phyloP scores from a whole-genome alignment of 2,329 filamentous ascomycete species.

The Eutypa lata region DNA sequence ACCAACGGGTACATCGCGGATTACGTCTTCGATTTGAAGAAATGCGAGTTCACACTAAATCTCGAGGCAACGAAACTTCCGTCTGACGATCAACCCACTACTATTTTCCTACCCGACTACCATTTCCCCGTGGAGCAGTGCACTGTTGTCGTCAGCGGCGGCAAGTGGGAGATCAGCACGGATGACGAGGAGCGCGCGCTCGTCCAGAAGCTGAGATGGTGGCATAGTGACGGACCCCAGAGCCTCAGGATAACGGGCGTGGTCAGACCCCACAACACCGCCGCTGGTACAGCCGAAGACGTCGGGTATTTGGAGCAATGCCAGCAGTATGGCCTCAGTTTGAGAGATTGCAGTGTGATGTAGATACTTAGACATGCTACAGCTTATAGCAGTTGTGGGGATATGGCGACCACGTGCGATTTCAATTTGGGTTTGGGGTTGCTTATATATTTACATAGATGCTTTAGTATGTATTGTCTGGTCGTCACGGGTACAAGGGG shows the following conservation, averaged over 20 bases:
- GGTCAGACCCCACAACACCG: constrained; percentile 59
- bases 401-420: too few relatives aligned
- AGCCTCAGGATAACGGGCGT: constrained; percentile 72
- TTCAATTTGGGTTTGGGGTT: too few relatives aligned
- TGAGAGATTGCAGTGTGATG: constrained; percentile 52
- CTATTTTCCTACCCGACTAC: constrained; percentile 84
- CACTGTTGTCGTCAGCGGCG: constrained; percentile 72
- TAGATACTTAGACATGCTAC: constrained; percentile 29
- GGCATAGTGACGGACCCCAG: constrained; percentile 86
- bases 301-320: constrained; percentile 75
- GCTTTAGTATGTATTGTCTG: too few relatives aligned
- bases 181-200: constrained; percentile 67
- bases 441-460: too few relatives aligned
- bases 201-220: constrained; percentile 82
- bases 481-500: too few relatives aligned
- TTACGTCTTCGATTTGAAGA: constrained; percentile 79
- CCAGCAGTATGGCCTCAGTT: constrained; percentile 43
- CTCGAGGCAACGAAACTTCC: constrained; percentile 60
- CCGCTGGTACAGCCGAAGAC: constrained; percentile 63
- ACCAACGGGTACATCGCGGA: constrained; percentile 68
- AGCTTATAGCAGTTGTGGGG: too few relatives aligned
- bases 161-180: constrained; percentile 82
- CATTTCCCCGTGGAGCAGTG: constrained; percentile 80
- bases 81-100: constrained; percentile 66
- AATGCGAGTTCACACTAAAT: constrained; percentile 72